Evolutionary conservation across 2,329 filamentous ascomycete species (phyloP), one percentile per base, ranked within the genome.

Genomic region (Aspergillus flavus): DNA sequence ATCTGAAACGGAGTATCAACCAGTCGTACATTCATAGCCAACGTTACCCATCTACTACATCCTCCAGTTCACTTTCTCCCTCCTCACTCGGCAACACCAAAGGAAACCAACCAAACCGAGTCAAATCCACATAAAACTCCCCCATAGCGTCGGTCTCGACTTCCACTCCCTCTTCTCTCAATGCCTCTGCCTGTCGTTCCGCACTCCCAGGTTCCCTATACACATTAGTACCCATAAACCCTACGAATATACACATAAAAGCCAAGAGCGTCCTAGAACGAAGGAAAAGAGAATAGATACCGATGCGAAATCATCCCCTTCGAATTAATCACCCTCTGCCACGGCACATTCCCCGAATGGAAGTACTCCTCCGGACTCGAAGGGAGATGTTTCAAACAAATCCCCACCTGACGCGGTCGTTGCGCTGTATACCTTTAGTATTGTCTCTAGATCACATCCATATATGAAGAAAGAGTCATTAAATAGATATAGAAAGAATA

Each of bases 261-360:
- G 12, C 34, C 34, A 16, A 36, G 12, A 6, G 34, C 12, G 14
- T 0, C 9, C 34, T 4, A 6, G 12, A 3, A 2, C 2, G 6
- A 36, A 16, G 2, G 1, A 16, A 6, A 36, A 36, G 34, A 36
- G 2, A 36, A 6, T 16, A 36, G 14, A 16, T 52, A 94, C 92
- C 94, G 87, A 9, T 91, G 91, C 52, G 93, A 96, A 69, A 98
- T 96, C 63, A 87, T 83, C 26, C 94, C 94, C 78, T 91, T 94
- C 16, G 92, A 82, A 76, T 94, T 97, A 75, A 98, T 91, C 64
- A 98, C 92, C 62, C 95, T 84, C 81, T 98, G 94, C 94, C 94
- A 98, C 0, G 94, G 94, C 4, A 98, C 94, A 68, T 90, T 97
- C 28, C 82, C 83, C 63, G 85, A 83, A 76, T 97, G 90, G 80